Evolutionary conservation across 352 stramenopile species (phyloP), one percentile per base, ranked within the genome.

Genomic region (Halophytophthora polymorphica): DNA sequence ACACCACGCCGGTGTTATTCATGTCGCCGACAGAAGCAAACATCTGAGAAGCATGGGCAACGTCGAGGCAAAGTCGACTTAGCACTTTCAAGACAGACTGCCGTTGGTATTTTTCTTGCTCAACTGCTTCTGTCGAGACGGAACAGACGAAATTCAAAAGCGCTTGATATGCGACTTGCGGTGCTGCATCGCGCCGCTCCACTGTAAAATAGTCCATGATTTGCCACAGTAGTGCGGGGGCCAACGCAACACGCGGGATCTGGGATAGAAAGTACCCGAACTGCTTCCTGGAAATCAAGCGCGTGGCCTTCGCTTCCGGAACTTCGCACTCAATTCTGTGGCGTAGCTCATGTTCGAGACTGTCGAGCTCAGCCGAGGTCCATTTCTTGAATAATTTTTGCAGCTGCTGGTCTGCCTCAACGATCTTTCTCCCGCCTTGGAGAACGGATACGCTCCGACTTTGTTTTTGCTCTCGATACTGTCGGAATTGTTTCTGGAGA

Each of bases 201-300:
- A 75, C 42, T 2, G 56, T 61, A 19, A 88, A 88, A 46, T 79
- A 67, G 6, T 71, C 55, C 45, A 74, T 66, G 8, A 88, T 46
- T 10, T 69, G 55, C 17, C 50, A 58, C 14, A 88, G 47, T 18
- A 86, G 17, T 2, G 52, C 13, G 14, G 73, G 68, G 25, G 68
- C 59, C 11, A 88, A 51, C 4, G 70, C 74, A 21, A 88, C 49
- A 3, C 61, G 60, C 2, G 71, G 59, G 3, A 55, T 53, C 50
- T 86, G 73, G 2, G 70, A 76, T 0, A 85, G 42, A 19, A 83
- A 67, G 51, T 81, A 88, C 3, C 61, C 53, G 2, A 88, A 36
- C 36, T 86, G 77, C 25, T 86, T 88, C 25, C 55, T 69, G 1
- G 70, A 64, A 35, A 85, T 41, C 2, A 64, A 17, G 13, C 36